Evolutionary conservation across 305 asterid genomes (phyloP), one percentile per base, ranked within the genome.

Genomic region (Fraxinus angustifolia): DNA sequence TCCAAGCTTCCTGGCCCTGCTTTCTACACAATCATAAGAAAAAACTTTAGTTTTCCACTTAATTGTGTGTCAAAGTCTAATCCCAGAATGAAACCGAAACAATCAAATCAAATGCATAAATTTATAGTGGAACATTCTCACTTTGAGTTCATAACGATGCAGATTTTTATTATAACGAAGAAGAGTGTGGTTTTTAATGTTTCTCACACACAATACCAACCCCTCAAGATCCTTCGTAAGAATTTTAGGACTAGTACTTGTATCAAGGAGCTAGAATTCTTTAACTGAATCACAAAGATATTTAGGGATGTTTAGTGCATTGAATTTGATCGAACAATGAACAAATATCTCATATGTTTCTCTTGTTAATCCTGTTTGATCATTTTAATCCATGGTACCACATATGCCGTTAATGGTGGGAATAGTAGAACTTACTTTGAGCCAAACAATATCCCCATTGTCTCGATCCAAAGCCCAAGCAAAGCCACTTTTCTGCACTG

Each of bases 401-500:
- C 21, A 0, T 7, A 19, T 5, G 14, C 8, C 1, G 3, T 60
- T 65, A 26, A 65, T 10, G 4, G 19, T 48, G 30, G 34, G 33
- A 21, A 60, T 0, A 8, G 11, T 21, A 23, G 35, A 2, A 75
- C 86, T 53, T 79, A 90, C 96, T 70, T 81, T 90, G 78, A 80
- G 75, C 95, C 97, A 94, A 19, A 88, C 92, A 17, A 91, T 87
- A 5, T 84, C 82, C 1, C 97, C 97, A n/a, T 78, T 77, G 77
- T 75, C 83, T 0, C 97, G 95, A 82, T 91, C 97, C 72, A 93
- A 90, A 26, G 89, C 94, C 58, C 19, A 48, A 48, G 93, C 91
- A 34, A 90, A 89, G 10, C 97, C 98, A 76, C 93, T 91, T 50
- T 94, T 94, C 82, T 92, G 95, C 76, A 90, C 98, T 0, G 92